phyloP scores from a whole-genome alignment of 805 yeast species.

The Saturnispora gosingensis region DNA sequence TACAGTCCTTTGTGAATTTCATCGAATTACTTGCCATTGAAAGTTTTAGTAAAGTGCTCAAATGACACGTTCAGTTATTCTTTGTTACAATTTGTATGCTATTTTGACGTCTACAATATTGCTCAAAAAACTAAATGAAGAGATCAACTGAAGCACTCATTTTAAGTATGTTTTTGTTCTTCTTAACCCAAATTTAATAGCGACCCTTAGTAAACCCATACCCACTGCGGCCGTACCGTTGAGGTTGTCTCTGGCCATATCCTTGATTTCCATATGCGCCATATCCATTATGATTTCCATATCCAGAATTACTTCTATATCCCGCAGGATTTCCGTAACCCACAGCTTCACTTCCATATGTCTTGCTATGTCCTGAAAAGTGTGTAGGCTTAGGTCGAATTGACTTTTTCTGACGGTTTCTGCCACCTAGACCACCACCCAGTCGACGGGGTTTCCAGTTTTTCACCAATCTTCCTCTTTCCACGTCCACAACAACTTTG shows the following conservation, averaged over 20 bases:
- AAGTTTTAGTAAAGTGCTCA: not conserved
- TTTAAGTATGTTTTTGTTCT: not conserved
- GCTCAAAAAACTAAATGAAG: not conserved
- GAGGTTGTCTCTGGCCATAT: not conserved
- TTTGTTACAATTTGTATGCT: not conserved
- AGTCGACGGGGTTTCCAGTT: conserved; percentile 67
- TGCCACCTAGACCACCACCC: conserved; percentile 92
- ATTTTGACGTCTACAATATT: not conserved
- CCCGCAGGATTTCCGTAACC: not conserved
- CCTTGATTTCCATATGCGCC: not conserved
- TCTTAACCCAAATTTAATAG: not conserved
- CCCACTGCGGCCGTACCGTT: not conserved
- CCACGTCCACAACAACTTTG: conserved; percentile 58
- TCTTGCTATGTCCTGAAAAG: not conserved
- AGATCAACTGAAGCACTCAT: not conserved
- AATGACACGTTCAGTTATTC: not conserved
- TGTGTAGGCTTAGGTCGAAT: not conserved
- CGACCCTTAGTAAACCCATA: not conserved
- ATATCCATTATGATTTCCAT: not conserved
- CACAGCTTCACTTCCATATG: not conserved
- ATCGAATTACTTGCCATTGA: not conserved
- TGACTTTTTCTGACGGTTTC: conserved; percentile 10
- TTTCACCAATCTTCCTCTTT: conserved; percentile 55
- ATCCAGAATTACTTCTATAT: not conserved
- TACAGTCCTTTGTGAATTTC: not conserved